Evolutionary conservation across 2,329 filamentous ascomycete species (phyloP), one percentile per base, ranked within the genome.

Genomic region (Xylariaceae sp.): DNA sequence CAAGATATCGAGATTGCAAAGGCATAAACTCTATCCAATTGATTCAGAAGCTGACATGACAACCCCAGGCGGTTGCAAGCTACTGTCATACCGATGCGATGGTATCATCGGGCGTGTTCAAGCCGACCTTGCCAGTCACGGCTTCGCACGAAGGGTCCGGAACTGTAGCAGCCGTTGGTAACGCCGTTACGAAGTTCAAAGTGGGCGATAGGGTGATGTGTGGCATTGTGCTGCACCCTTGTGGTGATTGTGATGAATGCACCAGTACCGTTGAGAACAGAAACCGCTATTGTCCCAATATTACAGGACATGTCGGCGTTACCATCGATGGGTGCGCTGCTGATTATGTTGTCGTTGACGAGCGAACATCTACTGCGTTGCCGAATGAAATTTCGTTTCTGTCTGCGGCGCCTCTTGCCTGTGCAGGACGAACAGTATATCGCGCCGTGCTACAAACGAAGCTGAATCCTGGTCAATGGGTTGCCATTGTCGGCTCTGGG

Each of bases 31-130:
- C 22, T 7, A 28, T 28, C 7, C 22, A 28, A 28, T 28, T 28
- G 22, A 28, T 28, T 28, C 7, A 28, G 4, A 28, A 28, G 22
- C 22, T 28, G 22, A 28, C 22, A 5, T 28, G 22, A 28, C 22
- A 28, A 28, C 22, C n/a, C 7, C 22, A 28, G 22, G 81, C 79
- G 49, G 80, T 80, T 14, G 81, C 79, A 10, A 82, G 79, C 1
- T 75, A 83, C 61, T 86, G 82, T 69, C 82, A 86, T 69, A 85
- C 83, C 1, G 82, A 86, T 68, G 66, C 67, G 54, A 81, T 84
- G 77, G 79, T 83, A 4, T 59, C 62, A 6, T 60, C 70, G 2
- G 82, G 82, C 44, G 65, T 73, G 42, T 77, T 84, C 63, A 66
- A 63, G 6, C 72, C 73, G 0, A 50, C 64, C 3, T 69, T 84